Evolutionary conservation across 2,329 filamentous ascomycete genomes (phyloP).

Genomic region (Chrysosphaeria jannelii): DNA sequence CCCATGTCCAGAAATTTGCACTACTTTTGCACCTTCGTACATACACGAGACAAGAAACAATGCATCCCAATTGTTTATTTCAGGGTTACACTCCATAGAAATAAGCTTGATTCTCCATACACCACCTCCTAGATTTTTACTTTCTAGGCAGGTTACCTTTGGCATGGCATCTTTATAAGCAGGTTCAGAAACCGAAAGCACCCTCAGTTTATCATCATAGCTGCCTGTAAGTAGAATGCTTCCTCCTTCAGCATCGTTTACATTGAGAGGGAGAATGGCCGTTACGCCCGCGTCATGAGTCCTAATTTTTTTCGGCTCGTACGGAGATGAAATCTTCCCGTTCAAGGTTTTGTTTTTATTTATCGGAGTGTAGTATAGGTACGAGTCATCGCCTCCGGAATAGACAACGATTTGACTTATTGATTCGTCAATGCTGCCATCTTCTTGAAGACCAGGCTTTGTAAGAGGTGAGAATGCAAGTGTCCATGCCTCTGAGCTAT

Average conservation of each 20-base stretch:
- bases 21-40: constrained; percentile 56
- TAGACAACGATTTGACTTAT: constrained; percentile 14
- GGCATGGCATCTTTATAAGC: constrained; percentile 12
- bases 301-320: constrained; percentile 6
- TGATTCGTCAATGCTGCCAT: not conserved
- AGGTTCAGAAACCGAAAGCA: constrained; percentile 22
- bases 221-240: constrained; percentile 53
- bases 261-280: constrained; percentile 41
- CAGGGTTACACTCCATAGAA: constrained; percentile 4
- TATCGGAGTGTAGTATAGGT: constrained; percentile 19
- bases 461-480: constrained; percentile 21
- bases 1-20: constrained; percentile 13
- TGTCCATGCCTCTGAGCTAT: constrained; percentile 44
- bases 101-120: constrained; percentile 64
- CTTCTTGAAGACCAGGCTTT: too few relatives aligned
- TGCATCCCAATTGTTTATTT: constrained; percentile 6
- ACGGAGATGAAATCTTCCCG: too few relatives aligned
- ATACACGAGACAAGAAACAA: constrained; percentile 68
- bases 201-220: constrained; percentile 61
- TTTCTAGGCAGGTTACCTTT: constrained; percentile 22
- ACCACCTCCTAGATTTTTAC: constrained; percentile 41
- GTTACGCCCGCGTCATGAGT: constrained; percentile 61
- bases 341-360: too few relatives aligned
- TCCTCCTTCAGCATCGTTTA: constrained; percentile 12
- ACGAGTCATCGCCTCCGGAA: constrained; percentile 50